Evolutionary conservation across 768 basidiomycete genomes (phyloP).

Genomic region (Tylopilus balloui): DNA sequence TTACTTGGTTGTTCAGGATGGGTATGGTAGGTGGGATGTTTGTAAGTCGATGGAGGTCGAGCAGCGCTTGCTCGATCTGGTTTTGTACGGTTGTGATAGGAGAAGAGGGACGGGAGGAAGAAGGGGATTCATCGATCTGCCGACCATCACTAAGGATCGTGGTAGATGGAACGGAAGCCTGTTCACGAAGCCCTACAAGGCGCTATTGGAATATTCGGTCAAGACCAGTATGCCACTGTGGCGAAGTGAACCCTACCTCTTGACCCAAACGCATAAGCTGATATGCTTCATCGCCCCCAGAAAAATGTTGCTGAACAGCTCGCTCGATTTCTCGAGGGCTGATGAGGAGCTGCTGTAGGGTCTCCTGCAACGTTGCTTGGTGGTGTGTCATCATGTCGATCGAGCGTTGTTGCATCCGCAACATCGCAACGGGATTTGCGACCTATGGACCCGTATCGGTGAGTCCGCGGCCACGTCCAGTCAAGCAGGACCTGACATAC

Average conservation of each 20-base stretch:
- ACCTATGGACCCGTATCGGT: conserved; percentile 15
- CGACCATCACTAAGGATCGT: conserved; percentile 18
- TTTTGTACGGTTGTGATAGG: conserved; percentile 28
- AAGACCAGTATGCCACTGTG: not conserved
- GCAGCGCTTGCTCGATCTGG: conserved; percentile 43
- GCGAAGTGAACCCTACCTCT: conserved; percentile 29
- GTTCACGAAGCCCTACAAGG: conserved; percentile 15
- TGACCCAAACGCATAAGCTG: conserved; percentile 53
- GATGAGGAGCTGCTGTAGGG: conserved; percentile 39
- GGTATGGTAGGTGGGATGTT: conserved; percentile 52
- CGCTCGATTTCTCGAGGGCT: conserved; percentile 34
- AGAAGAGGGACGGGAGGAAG: conserved; percentile 20
- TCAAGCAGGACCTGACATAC: conserved; percentile 25
- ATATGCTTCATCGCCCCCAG: conserved; percentile 40
- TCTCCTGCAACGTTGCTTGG: conserved; percentile 33
- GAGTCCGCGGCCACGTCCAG: not conserved
- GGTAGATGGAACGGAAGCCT: not conserved
- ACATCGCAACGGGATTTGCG: conserved; percentile 16
- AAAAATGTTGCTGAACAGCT: conserved; percentile 37
- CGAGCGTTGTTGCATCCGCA: conserved; percentile 30
- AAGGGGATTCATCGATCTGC: conserved; percentile 22
- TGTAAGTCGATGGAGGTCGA: conserved; percentile 45
- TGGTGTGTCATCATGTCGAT: conserved; percentile 27
- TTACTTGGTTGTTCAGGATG: conserved; percentile 50
- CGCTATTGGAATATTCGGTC: conserved; percentile 14